Base-by-base conservation (phyloP, 257 asterid species). In the Jaltomata sinuosa region DNA sequence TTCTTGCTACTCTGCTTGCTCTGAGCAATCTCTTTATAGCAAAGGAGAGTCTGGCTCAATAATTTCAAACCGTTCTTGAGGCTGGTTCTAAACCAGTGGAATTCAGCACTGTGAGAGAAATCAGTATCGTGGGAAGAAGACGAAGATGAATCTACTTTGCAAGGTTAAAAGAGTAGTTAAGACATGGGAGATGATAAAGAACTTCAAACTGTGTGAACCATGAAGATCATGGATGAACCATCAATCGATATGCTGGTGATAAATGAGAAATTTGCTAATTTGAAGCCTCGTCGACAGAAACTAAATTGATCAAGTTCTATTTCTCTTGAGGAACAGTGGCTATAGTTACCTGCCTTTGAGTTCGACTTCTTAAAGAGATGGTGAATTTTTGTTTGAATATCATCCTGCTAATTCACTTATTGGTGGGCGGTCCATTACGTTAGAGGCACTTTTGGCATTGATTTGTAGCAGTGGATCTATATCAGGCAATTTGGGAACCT, bases 341-440 rank as follows among this genome's bases (percentile, higher is more conserved):
- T 54, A 32, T 47, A 12, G 55, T 22, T 84, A 72, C 82, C 83
- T 74, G 59, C 27, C 50, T 72, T 52, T 47, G 38, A 54, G 82
- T 53, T 83, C 21, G 32, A 27, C 52, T 55, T 42, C 69, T 25
- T 22, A 22, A 5, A 15, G 21, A 71, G 47, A 32, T 2, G 31
- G 19, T 45, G 59, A 61, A 21, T 49, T 42, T 64, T 83, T 16
- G 15, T 31, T 21, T 21, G 25, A 29, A 29, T 32, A 79, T 91
- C 88, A 96, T 84, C 98, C 97, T 18, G 91, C 92, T 80, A 97
- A 87, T 86, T 97, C 99, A 87, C 99, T 95, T 53, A 97, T 89
- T 14, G 99, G 99, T 16, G 98, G 96, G 54, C 98, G 98, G 85
- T 95, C 97, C 99, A 97, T 97, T 40, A 95, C 94, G 83, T 85